Conservation (phyloP, 108 stramenopile genomes). For the Cylindrotheca fusiformis region DNA sequence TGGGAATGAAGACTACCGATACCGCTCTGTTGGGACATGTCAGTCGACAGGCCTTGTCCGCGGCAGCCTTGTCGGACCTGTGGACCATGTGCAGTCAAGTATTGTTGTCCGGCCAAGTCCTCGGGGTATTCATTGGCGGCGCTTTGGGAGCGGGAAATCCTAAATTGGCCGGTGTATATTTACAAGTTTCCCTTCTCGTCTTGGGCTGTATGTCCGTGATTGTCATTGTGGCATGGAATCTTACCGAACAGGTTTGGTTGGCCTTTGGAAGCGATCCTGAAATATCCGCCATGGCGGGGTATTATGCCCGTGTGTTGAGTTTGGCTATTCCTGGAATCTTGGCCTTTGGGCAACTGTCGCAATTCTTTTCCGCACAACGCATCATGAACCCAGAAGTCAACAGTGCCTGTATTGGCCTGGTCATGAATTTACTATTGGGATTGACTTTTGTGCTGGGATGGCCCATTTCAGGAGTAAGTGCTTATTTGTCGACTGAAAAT, state of each 20-base stretch:
- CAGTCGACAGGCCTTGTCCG: conserved; percentile 38
- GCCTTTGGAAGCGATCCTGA: conserved; percentile 46
- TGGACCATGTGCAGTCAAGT: conserved; percentile 68
- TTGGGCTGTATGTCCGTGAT: conserved; percentile 37
- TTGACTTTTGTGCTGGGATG: conserved; percentile 77
- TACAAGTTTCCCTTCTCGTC: conserved; percentile 57
- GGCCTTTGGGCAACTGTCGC: conserved; percentile 58
- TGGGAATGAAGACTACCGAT: conserved; percentile 79
- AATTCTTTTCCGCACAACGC: conserved; percentile 77
- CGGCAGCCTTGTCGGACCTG: conserved; percentile 69
- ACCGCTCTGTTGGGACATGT: conserved; percentile 69
- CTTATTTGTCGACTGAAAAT: too few relatives aligned
- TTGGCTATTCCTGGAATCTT: conserved; percentile 62
- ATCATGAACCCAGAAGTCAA: conserved; percentile 76
- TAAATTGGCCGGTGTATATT: conserved; percentile 55
- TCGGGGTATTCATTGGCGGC: conserved; percentile 39
- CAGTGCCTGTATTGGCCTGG: conserved; percentile 52
- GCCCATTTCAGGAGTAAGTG: conserved; percentile 33
- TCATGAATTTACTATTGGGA: conserved; percentile 64
- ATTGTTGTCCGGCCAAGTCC: conserved; percentile 39
- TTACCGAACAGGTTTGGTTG: conserved; percentile 58
- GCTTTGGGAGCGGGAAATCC: conserved; percentile 61
- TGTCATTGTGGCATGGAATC: conserved; percentile 62
- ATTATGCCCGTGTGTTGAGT: conserved; percentile 62
- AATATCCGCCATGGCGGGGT: conserved; percentile 61